These are phyloP conservation scores for Tolypocladium paradoxum DNA, from an alignment of 2,329 filamentous ascomycete species.

Conservation along the genomic window DNA sequence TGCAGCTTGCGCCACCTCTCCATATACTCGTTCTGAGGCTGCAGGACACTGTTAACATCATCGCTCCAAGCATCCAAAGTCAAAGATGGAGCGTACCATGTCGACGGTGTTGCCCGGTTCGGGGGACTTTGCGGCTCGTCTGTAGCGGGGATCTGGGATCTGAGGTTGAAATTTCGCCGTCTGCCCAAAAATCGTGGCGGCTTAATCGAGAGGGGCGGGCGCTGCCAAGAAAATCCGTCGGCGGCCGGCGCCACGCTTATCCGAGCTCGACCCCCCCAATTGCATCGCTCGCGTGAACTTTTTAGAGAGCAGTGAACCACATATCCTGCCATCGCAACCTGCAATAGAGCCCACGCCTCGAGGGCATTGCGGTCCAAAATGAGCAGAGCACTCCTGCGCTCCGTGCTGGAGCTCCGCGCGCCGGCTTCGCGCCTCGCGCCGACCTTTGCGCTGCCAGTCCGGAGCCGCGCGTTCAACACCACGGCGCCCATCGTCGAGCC, in stretches of 20 bases:
- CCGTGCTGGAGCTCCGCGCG: slow-evolving; percentile 48
- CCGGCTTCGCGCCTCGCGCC: slow-evolving; percentile 17
- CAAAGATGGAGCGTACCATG: slow-evolving; percentile 17
- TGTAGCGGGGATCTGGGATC: not conserved
- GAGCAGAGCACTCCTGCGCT: slow-evolving; percentile 53
- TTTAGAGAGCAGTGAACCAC: slow-evolving; percentile 4
- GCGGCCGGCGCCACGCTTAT: slow-evolving; percentile 23
- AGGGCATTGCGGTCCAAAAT: slow-evolving; percentile 24
- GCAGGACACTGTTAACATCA: slow-evolving; percentile 9
- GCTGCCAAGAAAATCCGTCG: slow-evolving; percentile 8
- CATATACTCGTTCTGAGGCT: slow-evolving; percentile 74
- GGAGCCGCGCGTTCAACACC: slow-evolving; percentile 32
- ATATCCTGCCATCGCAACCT: slow-evolving; percentile 8
- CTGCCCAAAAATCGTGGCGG: slow-evolving; percentile 3
- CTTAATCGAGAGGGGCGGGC: not conserved
- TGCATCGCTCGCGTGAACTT: slow-evolving; percentile 7
- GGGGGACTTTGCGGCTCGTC: not conserved
- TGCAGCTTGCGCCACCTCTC: slow-evolving; percentile 56
- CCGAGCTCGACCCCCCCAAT: slow-evolving; percentile 9
- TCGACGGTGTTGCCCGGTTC: slow-evolving; percentile 11
- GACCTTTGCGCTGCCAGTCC: slow-evolving; percentile 15
- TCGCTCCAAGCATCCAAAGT: not conserved
- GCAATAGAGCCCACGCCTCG: slow-evolving; percentile 12
- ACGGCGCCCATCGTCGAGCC: slow-evolving; percentile 39
- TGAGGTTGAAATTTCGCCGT: slow-evolving; percentile 7